Conservation (phyloP, 108 stramenopile species). For the Conticribra weissflogii region DNA sequence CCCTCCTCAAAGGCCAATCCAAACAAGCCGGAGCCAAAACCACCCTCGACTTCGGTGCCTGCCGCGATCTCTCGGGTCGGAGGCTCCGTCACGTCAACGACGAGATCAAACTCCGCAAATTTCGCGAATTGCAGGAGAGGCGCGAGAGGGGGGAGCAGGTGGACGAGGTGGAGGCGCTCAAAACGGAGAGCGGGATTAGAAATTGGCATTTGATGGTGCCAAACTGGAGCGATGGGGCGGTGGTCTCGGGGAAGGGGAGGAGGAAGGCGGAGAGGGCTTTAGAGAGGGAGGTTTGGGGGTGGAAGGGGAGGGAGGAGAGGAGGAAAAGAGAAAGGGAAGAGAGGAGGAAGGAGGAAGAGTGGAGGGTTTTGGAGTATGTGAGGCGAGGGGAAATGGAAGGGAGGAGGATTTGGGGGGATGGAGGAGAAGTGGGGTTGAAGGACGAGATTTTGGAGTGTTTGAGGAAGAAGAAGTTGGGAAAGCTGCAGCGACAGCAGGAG, state of each 20-base stretch:
- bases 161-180: conserved; percentile 59
- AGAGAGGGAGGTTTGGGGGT: conserved; percentile 49
- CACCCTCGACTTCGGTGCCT: conserved; percentile 97
- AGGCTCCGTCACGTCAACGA: conserved; percentile 98
- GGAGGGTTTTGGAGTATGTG: conserved; percentile 65
- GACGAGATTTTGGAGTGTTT: conserved; percentile 68
- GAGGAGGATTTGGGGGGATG: conserved; percentile 17
- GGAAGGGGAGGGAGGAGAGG: conserved; percentile 48
- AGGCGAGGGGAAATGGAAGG: conserved; percentile 44
- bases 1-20: conserved; percentile 91
- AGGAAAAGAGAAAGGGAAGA: conserved; percentile 42
- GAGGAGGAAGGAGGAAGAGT: conserved; percentile 60
- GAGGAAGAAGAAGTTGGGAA: conserved; percentile 34
- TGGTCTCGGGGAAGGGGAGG: conserved; percentile 58
- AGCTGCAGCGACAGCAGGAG: conserved; percentile 11
- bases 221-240: conserved; percentile 85
- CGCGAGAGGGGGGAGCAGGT: conserved; percentile 52
- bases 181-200: conserved; percentile 85
- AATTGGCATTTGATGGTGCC: conserved; percentile 95
- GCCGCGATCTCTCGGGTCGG: conserved; percentile 96
- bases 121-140: conserved; percentile 69
- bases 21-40: conserved; percentile 87
- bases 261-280: conserved; percentile 70
- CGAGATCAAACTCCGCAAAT: conserved; percentile 89
- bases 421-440: conserved; percentile 31